phyloP scores from a whole-genome alignment of 306 rosid genomes.

The Cucurbita maxima region DNA sequence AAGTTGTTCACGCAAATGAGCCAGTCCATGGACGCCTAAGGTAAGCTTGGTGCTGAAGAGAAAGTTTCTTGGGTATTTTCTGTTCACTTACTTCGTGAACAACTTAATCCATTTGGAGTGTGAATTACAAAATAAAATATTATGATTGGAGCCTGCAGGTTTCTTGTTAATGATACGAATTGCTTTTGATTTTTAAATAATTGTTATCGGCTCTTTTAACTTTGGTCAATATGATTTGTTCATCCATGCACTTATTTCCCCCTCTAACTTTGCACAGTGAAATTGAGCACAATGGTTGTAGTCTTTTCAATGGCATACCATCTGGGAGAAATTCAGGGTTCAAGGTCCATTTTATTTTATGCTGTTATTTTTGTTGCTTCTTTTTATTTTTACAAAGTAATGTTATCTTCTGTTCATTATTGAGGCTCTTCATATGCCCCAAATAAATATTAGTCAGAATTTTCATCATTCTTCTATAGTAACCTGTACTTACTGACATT shows the following conservation, averaged over 20 bases:
- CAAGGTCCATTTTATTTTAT: slow-evolving; percentile 42
- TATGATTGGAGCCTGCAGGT: neutral
- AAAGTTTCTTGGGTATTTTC: slow-evolving; percentile 1
- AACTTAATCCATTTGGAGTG: neutral
- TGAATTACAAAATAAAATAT: neutral
- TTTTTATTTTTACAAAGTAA: neutral
- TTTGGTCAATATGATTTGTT: neutral
- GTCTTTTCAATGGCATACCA: slow-evolving; percentile 68
- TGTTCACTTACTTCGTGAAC: neutral
- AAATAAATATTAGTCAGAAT: neutral
- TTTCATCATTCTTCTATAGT: neutral
- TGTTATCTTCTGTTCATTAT: neutral
- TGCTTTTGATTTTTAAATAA: neutral
- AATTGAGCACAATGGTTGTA: slow-evolving; percentile 71
- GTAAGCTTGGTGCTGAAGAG: slow-evolving; percentile 21
- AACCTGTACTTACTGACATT: neutral
- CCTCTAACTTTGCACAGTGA: slow-evolving; percentile 34
- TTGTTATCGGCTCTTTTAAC: neutral
- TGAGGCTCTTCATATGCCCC: neutral
- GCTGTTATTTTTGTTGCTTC: neutral
- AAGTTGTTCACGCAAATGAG: slow-evolving; percentile 78
- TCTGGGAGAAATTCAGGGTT: slow-evolving; percentile 77
- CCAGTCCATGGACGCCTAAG: slow-evolving; percentile 94
- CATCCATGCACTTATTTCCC: neutral
- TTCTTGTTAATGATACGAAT: neutral